Evolutionary conservation across 1,284 basidiomycete genomes (phyloP), one percentile per base, ranked within the genome.

Genomic region (Marasmius oreades): DNA sequence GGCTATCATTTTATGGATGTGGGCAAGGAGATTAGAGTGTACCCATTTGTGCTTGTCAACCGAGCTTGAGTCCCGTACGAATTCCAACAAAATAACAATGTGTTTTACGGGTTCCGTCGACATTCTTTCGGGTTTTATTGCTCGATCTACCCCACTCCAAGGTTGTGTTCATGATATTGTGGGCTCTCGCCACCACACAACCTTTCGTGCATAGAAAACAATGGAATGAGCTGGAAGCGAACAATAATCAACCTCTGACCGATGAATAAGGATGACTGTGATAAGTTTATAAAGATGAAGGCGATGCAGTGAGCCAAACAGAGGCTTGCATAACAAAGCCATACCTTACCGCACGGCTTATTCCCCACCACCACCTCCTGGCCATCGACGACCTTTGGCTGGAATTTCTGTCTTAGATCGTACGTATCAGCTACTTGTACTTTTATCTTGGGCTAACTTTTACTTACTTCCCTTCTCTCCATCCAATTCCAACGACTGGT

Each of bases 351-450:
- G 54, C 50, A 65, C 66, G 67, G 66, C 76, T 80, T 76, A 69
- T 68, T 72, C 75, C 70, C 70, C 68, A 81, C 80, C 78, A 81
- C 73, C 78, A 80, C 74, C 39, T 42, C 16, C 71, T 70, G 64
- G 66, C 68, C 66, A 64, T 44, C 44, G 53, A 56, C 55, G 44
- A 53, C 44, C 46, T 47, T 39, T 42, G 33, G 45, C 33, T 45
- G 10, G 23, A 31, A 44, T 47, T 51, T 50, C 53, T 46, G 28
- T 53, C 36, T 50, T 55, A 26, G 39, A 57, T 59, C 51, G 61
- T 60, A 53, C 36, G 59, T 60, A 5, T 26, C 34, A n/a, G 24
- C 22, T 61, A 61, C 55, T 63, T 60, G 58, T 56, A n/a, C 56
- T 61, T 54, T 59, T 42, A 14, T 18, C 11, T 16, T 46, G 51